Evolutionary conservation across 2,329 filamentous ascomycete genomes (phyloP), one percentile per base, ranked within the genome.

Genomic region (Acrocalymma vagum): DNA sequence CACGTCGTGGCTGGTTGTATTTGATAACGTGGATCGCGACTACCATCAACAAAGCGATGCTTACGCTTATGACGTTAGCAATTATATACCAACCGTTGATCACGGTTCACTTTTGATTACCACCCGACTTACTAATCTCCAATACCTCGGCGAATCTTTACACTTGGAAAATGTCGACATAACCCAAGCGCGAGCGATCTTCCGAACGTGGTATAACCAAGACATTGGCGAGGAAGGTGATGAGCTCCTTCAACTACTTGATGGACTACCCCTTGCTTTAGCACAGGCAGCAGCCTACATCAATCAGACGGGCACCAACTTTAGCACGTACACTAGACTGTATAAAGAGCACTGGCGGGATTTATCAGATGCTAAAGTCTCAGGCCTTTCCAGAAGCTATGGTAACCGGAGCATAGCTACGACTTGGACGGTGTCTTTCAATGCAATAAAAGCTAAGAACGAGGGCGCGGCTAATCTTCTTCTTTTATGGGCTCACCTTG

Each of bases 391-490:
- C 10, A 41, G 49, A 18, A 51, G 62, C 33, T 65, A 63, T 43
- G 38, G 35, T 4, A 44, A 60, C 7, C 42, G 55, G 29, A 63
- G 45, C 38, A 40, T 69, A 25, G 54, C 58, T 42, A 63, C 56
- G n/a, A 66, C 59, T 11, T 69, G 57, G 64, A 51, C 48, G 11
- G 58, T 67, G 17, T 65, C 58, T 4, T 65, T 63, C 42, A 40
- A 67, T 16, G 54, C 59, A 9, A 53, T 67, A 7, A 18, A 32
- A n/a, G 31, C 42, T 5, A 46, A 52, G 38, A 53, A 56, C 29
- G 26, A 51, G 27, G 13, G 28, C 6, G 52, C 62, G 5, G 56
- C 55, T 2, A 42, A 58, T 5, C 38, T 66, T 23, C 55, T 69
- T 9, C 55, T 62, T 5, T 48, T 65, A n/a, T 67, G 54, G 60